These are phyloP conservation scores for Carex scoparia DNA, from an alignment of 176 grass and related monocot genomes.

Conservation along the genomic window DNA sequence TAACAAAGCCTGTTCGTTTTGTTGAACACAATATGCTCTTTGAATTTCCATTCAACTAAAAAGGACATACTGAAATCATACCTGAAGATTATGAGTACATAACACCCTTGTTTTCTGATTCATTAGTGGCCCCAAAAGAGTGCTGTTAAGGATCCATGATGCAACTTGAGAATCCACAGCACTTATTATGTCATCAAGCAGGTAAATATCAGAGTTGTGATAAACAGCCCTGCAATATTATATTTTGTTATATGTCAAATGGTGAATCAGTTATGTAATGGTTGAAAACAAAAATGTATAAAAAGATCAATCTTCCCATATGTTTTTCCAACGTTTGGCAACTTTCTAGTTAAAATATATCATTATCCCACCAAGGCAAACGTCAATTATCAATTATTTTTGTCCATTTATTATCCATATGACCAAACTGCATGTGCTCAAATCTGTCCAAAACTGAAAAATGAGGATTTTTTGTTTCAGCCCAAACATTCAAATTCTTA, in stretches of 20 bases:
- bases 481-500: background rate
- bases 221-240: conserved; percentile 75
- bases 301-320: background rate
- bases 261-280: background rate
- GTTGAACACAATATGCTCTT: background rate
- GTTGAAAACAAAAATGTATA: background rate
- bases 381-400: conserved; percentile 3
- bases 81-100: conserved; percentile 84
- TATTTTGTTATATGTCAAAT: conserved; percentile 24
- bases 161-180: conserved; percentile 97
- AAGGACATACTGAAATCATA: conserved; percentile 22
- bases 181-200: conserved; percentile 94
- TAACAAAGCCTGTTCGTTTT: background rate
- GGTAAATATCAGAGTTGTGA: conserved; percentile 72
- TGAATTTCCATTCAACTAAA: background rate
- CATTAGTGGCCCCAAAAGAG: conserved; percentile 52
- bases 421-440: background rate
- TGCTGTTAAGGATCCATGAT: conserved; percentile 62
- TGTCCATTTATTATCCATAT: background rate
- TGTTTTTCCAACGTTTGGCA: background rate
- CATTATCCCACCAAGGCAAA: background rate
- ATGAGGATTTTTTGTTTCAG: background rate
- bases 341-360: background rate
- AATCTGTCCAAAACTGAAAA: background rate
- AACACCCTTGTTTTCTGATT: conserved; percentile 75